A percentile compares a stretch with the other conserved stretches of the same genome.
phyloP scores from a whole-genome alignment of 768 basidiomycete genomes.

The Xanthoconium stramineum region DNA sequence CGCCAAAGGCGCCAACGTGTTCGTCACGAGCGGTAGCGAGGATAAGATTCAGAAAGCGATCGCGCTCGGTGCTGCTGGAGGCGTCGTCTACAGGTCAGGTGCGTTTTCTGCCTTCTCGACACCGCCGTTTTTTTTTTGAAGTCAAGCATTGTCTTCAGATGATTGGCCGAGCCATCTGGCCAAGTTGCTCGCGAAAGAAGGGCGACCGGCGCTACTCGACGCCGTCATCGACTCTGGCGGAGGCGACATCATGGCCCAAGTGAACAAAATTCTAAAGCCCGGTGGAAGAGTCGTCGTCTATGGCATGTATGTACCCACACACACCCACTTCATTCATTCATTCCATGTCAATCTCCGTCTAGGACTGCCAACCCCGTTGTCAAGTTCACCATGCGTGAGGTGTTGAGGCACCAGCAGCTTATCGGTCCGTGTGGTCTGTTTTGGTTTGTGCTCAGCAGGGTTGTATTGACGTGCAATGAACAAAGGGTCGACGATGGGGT shows the following conservation, averaged over 20 bases:
- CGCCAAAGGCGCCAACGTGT: slow-evolving; percentile 75
- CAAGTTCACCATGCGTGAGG: slow-evolving; percentile 73
- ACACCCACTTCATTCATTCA: neutral
- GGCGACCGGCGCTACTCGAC: slow-evolving; percentile 39
- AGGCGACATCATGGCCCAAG: slow-evolving; percentile 56
- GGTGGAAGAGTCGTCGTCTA: slow-evolving; percentile 63
- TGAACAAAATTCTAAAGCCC: slow-evolving; percentile 47
- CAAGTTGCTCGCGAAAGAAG: slow-evolving; percentile 36
- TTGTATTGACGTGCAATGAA: slow-evolving; percentile 14
- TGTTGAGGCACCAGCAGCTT: slow-evolving; percentile 70
- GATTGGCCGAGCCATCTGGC: slow-evolving; percentile 52
- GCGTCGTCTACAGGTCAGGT: slow-evolving; percentile 71
- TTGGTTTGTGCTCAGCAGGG: slow-evolving; percentile 1
- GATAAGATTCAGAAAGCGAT: slow-evolving; percentile 69
- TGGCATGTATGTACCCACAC: slow-evolving; percentile 48
- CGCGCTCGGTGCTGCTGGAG: slow-evolving; percentile 70
- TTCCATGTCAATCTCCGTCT: slow-evolving; percentile 13
- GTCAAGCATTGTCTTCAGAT: slow-evolving; percentile 28
- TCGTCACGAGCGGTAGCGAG: slow-evolving; percentile 69
- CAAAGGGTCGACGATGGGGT: slow-evolving; percentile 83
- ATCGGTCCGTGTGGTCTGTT: slow-evolving; percentile 47
- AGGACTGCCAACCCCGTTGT: slow-evolving; percentile 64
- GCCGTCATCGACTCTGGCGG: slow-evolving; percentile 70
- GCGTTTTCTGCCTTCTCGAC: slow-evolving; percentile 15
- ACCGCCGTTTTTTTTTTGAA: neutral